Percentiles rank a stretch among this genome's conserved stretches.
phyloP scores from a whole-genome alignment of 2,329 filamentous ascomycete species.

The Botrytis byssoidea region DNA sequence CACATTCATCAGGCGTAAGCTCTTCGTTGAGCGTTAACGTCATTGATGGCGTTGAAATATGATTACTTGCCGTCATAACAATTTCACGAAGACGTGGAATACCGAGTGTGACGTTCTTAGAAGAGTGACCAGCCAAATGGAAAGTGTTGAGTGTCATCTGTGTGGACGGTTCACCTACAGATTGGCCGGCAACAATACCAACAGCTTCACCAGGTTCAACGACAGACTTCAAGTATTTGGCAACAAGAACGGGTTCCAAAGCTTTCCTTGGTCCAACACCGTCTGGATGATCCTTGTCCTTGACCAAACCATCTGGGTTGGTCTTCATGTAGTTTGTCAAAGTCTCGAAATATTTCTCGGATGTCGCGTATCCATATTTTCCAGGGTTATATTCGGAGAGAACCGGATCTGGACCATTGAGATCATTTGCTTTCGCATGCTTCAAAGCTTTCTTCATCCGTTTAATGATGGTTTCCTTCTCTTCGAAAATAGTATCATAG shows the following conservation, averaged over 20 bases:
- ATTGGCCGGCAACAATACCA: constrained; percentile 94
- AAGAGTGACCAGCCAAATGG: constrained; percentile 96
- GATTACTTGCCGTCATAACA: constrained; percentile 90
- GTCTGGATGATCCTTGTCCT: constrained; percentile 45
- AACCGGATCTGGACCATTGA: constrained; percentile 66
- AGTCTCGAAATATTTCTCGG: constrained; percentile 75
- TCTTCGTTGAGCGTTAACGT: constrained; percentile 75
- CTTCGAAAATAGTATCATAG: constrained; percentile 62
- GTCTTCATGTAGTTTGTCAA: constrained; percentile 75
- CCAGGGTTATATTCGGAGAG: constrained; percentile 71
- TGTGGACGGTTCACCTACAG: constrained; percentile 93
- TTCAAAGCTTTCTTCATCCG: constrained; percentile 79
- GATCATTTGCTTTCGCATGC: constrained; percentile 57
- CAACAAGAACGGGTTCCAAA: constrained; percentile 73
- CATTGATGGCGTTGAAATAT: constrained; percentile 90
- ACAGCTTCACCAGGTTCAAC: constrained; percentile 96
- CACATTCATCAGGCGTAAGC: constrained; percentile 64
- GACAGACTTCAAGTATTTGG: constrained; percentile 89
- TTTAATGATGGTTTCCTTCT: constrained; percentile 58
- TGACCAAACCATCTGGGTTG: constrained; percentile 65
- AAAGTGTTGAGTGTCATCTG: constrained; percentile 99
- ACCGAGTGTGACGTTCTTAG: constrained; percentile 98
- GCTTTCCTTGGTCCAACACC: constrained; percentile 43
- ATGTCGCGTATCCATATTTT: constrained; percentile 79
- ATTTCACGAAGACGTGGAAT: constrained; percentile 97